phyloP scores from a whole-genome alignment of 2,329 filamentous ascomycete species.

The Beauveria varroae region DNA sequence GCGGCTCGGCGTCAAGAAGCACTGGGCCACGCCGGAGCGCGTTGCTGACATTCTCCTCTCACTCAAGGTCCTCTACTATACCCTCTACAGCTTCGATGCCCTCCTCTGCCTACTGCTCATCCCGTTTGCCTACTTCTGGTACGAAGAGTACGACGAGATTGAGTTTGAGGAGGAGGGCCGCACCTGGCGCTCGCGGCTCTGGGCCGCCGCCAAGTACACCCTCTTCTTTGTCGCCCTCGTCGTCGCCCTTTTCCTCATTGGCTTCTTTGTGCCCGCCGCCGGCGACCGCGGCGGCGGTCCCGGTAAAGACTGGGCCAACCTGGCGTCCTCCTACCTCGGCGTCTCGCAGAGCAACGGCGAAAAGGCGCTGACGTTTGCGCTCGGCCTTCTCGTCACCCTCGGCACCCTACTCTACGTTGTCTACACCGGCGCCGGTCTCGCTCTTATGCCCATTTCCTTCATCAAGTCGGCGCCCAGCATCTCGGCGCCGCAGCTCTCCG shows the following conservation, averaged over 20 bases:
- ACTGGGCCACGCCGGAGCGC: constrained; percentile 82
- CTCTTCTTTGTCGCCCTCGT: constrained; percentile 74
- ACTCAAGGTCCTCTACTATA: constrained; percentile 85
- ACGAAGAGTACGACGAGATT: constrained; percentile 93
- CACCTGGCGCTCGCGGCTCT: constrained; percentile 62
- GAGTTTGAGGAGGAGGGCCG: constrained; percentile 76
- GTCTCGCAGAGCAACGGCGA: constrained; percentile 77
- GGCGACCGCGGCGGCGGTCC: constrained; percentile 48
- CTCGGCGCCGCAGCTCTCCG: constrained; percentile 71
- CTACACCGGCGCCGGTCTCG: constrained; percentile 84
- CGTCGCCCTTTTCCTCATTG: constrained; percentile 77
- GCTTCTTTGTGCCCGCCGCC: constrained; percentile 85
- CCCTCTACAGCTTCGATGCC: constrained; percentile 85
- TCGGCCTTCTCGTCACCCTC: constrained; percentile 81
- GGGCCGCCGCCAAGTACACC: constrained; percentile 87
- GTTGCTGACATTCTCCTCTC: constrained; percentile 72
- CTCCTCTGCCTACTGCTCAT: constrained; percentile 82
- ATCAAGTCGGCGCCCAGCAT: constrained; percentile 88
- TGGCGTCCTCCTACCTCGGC: constrained; percentile 88
- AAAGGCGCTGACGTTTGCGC: constrained; percentile 80
- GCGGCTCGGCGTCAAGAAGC: constrained; percentile 74
- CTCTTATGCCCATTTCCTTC: constrained; percentile 78
- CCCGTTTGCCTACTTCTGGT: constrained; percentile 96
- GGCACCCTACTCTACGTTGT: constrained; percentile 80
- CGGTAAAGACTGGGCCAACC: constrained; percentile 55